phyloP scores from a whole-genome alignment of 345 rosid genomes.

The Camelina sativa region DNA sequence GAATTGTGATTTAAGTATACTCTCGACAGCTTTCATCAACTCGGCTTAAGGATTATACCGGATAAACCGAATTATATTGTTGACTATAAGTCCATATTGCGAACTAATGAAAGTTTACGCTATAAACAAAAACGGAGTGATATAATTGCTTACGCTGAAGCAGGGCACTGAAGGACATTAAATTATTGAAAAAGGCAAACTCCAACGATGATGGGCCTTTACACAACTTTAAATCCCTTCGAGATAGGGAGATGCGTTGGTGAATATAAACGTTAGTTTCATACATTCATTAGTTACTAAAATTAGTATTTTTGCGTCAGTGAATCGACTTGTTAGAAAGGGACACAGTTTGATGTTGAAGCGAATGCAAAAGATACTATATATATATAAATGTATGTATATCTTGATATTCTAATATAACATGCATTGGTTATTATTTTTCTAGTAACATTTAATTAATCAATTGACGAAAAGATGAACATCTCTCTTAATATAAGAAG shows the following conservation, averaged over 20 bases:
- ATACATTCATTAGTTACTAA: not conserved
- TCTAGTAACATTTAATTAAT: not conserved
- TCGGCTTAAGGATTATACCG: too few species aligned
- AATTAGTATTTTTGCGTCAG: not conserved
- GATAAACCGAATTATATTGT: too few species aligned
- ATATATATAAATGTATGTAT: not conserved
- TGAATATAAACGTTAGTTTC: not conserved
- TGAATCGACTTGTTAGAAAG: not conserved
- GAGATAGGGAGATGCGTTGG: not conserved
- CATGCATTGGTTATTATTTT: too few species aligned
- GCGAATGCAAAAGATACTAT: not conserved
- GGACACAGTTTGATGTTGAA: not conserved
- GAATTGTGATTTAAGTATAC: too few species aligned
- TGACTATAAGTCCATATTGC: too few species aligned
- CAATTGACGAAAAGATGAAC: not conserved
- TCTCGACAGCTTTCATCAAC: too few species aligned
- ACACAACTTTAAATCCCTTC: not conserved
- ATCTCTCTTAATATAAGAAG: not conserved
- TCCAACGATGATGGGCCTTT: conserved; percentile 2
- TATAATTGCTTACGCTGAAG: not conserved
- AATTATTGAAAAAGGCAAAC: not conserved
- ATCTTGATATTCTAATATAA: too few species aligned
- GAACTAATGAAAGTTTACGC: too few species aligned
- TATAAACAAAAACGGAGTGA: not conserved
- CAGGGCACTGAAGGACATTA: not conserved